Conservation (phyloP, 495 filamentous ascomycete genomes). For the Hyaloscypha variabilis region DNA sequence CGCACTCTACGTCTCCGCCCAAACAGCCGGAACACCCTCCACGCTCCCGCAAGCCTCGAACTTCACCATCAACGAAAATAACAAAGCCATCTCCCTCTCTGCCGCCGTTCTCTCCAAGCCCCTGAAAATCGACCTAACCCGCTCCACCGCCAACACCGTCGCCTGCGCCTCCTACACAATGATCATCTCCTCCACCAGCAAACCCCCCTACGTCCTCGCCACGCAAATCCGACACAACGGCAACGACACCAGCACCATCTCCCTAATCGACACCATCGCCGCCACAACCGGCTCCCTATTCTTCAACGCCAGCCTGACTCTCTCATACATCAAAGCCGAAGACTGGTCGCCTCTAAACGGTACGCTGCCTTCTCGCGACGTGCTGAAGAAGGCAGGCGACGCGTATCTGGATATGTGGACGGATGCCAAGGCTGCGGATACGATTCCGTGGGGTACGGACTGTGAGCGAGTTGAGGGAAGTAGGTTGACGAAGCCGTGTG, state of each 20-base stretch:
- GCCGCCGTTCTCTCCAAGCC: constrained; percentile 6
- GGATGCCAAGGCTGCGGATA: constrained; percentile 4
- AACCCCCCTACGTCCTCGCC: constrained; percentile 15
- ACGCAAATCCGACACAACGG: constrained; percentile 18
- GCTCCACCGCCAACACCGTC: constrained; percentile 3
- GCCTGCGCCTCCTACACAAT: constrained; percentile 18
- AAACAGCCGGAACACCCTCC: not conserved
- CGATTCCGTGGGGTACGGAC: constrained; percentile 14
- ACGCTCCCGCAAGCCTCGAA: not conserved
- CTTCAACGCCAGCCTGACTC: constrained; percentile 7
- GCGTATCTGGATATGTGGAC: constrained; percentile 18
- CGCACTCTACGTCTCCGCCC: constrained; percentile 1
- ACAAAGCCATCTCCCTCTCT: not conserved
- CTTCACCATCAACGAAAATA: constrained; percentile 14
- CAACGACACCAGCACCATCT: constrained; percentile 9
- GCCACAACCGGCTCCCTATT: constrained; percentile 8
- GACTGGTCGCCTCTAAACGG: not conserved
- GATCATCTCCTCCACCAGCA: constrained; percentile 8
- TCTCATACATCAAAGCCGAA: constrained; percentile 6
- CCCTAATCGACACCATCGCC: constrained; percentile 11
- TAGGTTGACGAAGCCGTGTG: constrained; percentile 10
- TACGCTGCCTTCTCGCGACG: not conserved
- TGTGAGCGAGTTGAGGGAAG: constrained; percentile 17
- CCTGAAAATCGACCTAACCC: constrained; percentile 16
- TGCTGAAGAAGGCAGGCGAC: constrained; percentile 12